These are phyloP conservation scores for Aureobasidium namibiae DNA, from an alignment of 2,329 filamentous ascomycete species.

Conservation along the genomic window DNA sequence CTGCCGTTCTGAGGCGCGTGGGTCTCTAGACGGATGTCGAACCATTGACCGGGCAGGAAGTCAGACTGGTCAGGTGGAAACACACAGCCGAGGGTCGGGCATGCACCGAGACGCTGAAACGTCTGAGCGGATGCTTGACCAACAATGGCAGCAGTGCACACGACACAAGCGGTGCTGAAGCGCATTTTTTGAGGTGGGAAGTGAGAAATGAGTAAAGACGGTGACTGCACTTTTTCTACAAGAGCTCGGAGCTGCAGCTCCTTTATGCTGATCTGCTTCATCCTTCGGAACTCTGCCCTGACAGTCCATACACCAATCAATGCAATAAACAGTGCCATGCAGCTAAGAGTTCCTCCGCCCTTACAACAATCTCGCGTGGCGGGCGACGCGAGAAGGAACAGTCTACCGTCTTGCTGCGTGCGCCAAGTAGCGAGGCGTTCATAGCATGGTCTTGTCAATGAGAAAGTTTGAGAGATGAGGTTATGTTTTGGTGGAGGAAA, in stretches of 20 bases:
- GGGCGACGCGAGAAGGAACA: neutral
- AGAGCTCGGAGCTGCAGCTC: neutral
- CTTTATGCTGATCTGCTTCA: neutral
- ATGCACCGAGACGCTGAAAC: conserved; percentile 48
- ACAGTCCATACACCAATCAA: neutral
- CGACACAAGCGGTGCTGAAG: conserved; percentile 6
- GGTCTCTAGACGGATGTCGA: conserved; percentile 75
- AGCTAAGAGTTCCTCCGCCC: neutral
- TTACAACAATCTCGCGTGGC: neutral
- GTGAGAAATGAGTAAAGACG: neutral
- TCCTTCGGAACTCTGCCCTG: neutral
- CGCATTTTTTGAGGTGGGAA: neutral
- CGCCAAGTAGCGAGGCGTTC: conserved; percentile 9
- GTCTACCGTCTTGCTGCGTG: neutral
- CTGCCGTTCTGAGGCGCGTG: conserved; percentile 76
- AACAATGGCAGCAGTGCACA: neutral
- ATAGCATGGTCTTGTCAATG: neutral
- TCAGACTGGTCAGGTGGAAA: conserved; percentile 60
- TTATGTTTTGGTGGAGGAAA: neutral
- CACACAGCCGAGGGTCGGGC: conserved; percentile 46
- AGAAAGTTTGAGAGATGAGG: neutral
- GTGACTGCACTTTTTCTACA: neutral
- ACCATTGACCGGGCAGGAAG: conserved; percentile 75
- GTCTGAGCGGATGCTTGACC: conserved; percentile 36
- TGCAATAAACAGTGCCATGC: neutral